Evolutionary conservation across 2,329 filamentous ascomycete genomes (phyloP), one percentile per base, ranked within the genome.

Genomic region (Chrysoporthe cubensis): DNA sequence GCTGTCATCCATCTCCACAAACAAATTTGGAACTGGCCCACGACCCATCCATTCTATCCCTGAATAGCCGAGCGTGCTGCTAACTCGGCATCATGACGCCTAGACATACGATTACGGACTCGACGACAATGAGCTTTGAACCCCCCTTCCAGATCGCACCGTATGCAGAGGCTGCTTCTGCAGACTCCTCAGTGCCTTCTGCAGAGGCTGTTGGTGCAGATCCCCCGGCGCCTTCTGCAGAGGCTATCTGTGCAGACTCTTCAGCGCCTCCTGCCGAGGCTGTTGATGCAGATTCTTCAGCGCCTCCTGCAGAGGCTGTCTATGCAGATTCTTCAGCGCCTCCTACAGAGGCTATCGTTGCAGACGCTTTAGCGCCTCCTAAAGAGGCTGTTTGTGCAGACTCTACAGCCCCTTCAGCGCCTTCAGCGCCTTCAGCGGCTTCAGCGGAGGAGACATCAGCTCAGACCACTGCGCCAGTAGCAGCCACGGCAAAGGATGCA

Each of bases 101-200:
- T 32, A 40, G 40, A 61, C 13, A 6, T 16, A 26, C n/a, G 14
- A 32, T 18, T 3, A 61, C 43, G 14, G 9, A 48, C 58, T 5
- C 42, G 14, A 14, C 26, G 40, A 61, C 40, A 48, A 61, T 61
- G 58, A 61, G 58, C 16, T 40, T 34, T 40, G 42, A 43, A 26
- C 42, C 42, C 7, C 14, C 34, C 11, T 11, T 18, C 14, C 32
- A 11, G 43, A 16, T 43, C 13, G 18, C 42, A 32, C 58, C n/a
- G 7, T 40, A 59, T 32, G 44, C 16, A 32, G 59, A 16, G 9
- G 26, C 18, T 40, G 64, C 54, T 60, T 43, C 56, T 26, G 26
- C 0, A 26, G 26, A 26, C 26, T 26, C 26, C 26, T 26, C 26
- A 26, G 26, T 26, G 26, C 26, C 26, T 26, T 26, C 26, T 26